phyloP scores from a whole-genome alignment of 2,329 filamentous ascomycete species.

The Chalara sp. region DNA sequence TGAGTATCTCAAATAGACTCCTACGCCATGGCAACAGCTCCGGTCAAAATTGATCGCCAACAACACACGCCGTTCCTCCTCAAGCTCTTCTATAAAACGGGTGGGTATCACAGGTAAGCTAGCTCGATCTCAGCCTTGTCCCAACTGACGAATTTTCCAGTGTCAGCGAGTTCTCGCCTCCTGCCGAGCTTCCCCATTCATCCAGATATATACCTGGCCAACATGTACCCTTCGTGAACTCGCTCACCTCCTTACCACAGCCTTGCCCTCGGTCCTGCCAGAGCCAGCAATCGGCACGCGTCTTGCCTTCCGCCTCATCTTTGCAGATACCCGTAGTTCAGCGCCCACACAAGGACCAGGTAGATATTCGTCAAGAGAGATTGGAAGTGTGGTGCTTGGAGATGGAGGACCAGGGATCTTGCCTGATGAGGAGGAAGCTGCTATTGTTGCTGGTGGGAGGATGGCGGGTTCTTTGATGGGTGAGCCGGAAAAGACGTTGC shows the following conservation, averaged over 20 bases:
- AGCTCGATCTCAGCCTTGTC: slow-evolving; percentile 16
- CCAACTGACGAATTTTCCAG: slow-evolving; percentile 32
- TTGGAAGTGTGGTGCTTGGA: slow-evolving; percentile 78
- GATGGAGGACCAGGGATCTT: slow-evolving; percentile 39
- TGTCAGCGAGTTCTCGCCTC: slow-evolving; percentile 59
- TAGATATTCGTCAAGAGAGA: slow-evolving; percentile 69
- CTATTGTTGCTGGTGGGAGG: slow-evolving; percentile 22
- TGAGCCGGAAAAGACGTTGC: slow-evolving; percentile 66
- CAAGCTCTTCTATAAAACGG: slow-evolving; percentile 74
- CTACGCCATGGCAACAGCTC: slow-evolving; percentile 25
- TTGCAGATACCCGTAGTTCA: slow-evolving; percentile 51
- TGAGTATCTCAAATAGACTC: too few relatives aligned
- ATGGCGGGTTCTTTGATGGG: slow-evolving; percentile 38
- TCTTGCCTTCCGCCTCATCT: slow-evolving; percentile 81
- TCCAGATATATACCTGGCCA: slow-evolving; percentile 82
- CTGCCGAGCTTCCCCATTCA: slow-evolving; percentile 54
- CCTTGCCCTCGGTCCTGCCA: slow-evolving; percentile 64
- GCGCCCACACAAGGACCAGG: slow-evolving; percentile 34
- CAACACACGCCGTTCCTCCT: slow-evolving; percentile 75
- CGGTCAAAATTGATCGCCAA: slow-evolving; percentile 55
- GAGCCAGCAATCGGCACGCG: slow-evolving; percentile 72
- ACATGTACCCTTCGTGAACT: slow-evolving; percentile 77
- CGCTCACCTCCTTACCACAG: slow-evolving; percentile 64
- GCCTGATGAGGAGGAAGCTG: slow-evolving; percentile 31
- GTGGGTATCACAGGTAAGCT: slow-evolving; percentile 61